phyloP scores from a whole-genome alignment of 768 basidiomycete genomes.

The Hemileccinum rubropunctum region DNA sequence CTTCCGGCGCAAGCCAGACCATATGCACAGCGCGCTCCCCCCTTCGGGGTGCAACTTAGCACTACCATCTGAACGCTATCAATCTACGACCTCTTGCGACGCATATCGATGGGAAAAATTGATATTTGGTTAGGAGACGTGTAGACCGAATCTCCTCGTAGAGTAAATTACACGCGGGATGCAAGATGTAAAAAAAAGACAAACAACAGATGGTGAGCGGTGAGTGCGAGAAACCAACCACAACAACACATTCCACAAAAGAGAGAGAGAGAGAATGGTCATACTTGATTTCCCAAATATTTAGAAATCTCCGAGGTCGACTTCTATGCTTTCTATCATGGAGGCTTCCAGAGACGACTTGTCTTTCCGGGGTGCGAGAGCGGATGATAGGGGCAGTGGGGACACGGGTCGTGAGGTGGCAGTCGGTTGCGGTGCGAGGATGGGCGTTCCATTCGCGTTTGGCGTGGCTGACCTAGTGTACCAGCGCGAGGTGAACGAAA shows the following conservation, averaged over 20 bases:
- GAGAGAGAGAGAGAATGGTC: not conserved
- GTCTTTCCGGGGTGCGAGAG: conserved; percentile 27
- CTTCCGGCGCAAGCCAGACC: too few species aligned
- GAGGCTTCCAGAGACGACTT: conserved; percentile 50
- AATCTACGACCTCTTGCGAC: too few species aligned
- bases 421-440: conserved; percentile 29
- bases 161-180: not conserved
- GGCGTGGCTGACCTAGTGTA: conserved; percentile 42
- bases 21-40: too few species aligned
- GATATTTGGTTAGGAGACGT: not conserved
- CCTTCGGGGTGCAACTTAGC: too few species aligned
- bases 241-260: not conserved
- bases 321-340: conserved; percentile 64
- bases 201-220: not conserved
- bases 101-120: not conserved
- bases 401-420: conserved; percentile 34
- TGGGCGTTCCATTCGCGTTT: conserved; percentile 47
- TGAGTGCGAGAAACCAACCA: not conserved
- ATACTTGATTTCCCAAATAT: conserved; percentile 3
- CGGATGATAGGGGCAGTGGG: conserved; percentile 29
- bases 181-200: not conserved
- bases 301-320: conserved; percentile 79
- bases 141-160: not conserved
- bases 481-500: conserved; percentile 6
- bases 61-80: too few species aligned